Evolutionary conservation across 1,284 basidiomycete genomes (phyloP).

Genomic region (Boletus sp.): DNA sequence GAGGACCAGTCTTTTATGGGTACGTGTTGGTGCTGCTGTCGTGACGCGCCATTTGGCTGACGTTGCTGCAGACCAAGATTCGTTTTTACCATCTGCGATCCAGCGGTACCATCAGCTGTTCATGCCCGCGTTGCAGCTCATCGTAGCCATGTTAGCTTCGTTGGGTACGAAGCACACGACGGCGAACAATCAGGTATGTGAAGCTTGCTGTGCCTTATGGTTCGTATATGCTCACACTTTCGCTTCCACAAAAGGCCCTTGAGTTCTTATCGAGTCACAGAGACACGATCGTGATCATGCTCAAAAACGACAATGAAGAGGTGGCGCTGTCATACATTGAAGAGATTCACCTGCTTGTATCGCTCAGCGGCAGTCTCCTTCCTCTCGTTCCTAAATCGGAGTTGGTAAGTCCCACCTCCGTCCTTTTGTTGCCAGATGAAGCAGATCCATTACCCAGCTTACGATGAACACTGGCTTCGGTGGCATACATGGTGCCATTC

Average conservation of each 20-base stretch:
- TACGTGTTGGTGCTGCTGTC: constrained; percentile 32
- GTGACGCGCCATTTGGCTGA: background rate
- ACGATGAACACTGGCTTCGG: constrained; percentile 75
- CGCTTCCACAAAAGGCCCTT: constrained; percentile 46
- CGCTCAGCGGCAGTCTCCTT: constrained; percentile 62
- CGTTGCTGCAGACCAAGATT: constrained; percentile 61
- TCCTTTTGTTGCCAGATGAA: background rate
- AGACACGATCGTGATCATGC: constrained; percentile 73
- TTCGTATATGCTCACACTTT: background rate
- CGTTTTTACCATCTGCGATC: constrained; percentile 83
- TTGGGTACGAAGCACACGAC: constrained; percentile 63
- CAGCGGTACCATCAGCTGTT: constrained; percentile 88
- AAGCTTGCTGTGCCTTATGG: too few relatives aligned
- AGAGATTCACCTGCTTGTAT: constrained; percentile 74
- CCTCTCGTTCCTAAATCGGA: constrained; percentile 73
- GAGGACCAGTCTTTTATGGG: constrained; percentile 79
- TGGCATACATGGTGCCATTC: constrained; percentile 76
- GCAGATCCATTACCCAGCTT: constrained; percentile 37
- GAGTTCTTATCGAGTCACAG: constrained; percentile 77
- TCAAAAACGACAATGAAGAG: constrained; percentile 67
- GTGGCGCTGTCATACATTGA: constrained; percentile 65
- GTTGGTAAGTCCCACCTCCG: constrained; percentile 48
- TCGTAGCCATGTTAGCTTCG: constrained; percentile 66
- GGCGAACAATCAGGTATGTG: constrained; percentile 60
- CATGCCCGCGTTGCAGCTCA: constrained; percentile 79